Base-by-base conservation (phyloP, 495 filamentous ascomycete genomes). In the Annulohypoxylon bovei region DNA sequence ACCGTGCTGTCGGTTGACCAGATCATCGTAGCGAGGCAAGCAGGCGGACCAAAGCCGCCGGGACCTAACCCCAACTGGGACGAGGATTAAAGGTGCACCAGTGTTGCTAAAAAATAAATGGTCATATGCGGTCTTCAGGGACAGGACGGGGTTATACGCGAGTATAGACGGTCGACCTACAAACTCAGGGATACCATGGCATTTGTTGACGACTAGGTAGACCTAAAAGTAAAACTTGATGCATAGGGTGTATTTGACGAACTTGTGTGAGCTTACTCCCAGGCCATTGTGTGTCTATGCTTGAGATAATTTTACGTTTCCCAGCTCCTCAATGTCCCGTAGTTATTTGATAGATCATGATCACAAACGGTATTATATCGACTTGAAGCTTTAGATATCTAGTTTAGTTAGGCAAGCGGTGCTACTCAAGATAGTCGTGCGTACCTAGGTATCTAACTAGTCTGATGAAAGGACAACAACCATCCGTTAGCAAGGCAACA, bases 21-120 rank as follows among this genome's bases (percentile, higher is more conserved):
- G 83, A 98, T 99, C 73, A 99, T 99, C 76, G 96, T 99, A 50
- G 94, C 96, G 55, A 89, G 94, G 80, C 95, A 98, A 82, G 96
- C 96, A 23, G 96, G 96, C 75, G 96, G 96, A 35, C 96, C 96
- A 30, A 99, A 99, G 84, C 93, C 93, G 30, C 95, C 96, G 11
- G 93, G 91, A 16, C 94, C 93, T 49, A 97, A 97, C 84, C 88
- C 93, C 25, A 95, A 97, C 86, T 99, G 96, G 96, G 96, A 99
- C 82, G 93, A 98, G 82, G 95, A 98, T 82, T 97, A 89, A 81
- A 66, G 49, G 40, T 49, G 54, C 20, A 1, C 12, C 8, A 62
- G 2, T 14, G 33, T 25, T 20, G 8, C 20, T 25, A 53, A 56
- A 53, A 56, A 66, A 27, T 35, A 58, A 60, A 70, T 58, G 22